Evolutionary conservation across 2,329 filamentous ascomycete species (phyloP).

Genomic region (Arthrobotrys sphaeroides): DNA sequence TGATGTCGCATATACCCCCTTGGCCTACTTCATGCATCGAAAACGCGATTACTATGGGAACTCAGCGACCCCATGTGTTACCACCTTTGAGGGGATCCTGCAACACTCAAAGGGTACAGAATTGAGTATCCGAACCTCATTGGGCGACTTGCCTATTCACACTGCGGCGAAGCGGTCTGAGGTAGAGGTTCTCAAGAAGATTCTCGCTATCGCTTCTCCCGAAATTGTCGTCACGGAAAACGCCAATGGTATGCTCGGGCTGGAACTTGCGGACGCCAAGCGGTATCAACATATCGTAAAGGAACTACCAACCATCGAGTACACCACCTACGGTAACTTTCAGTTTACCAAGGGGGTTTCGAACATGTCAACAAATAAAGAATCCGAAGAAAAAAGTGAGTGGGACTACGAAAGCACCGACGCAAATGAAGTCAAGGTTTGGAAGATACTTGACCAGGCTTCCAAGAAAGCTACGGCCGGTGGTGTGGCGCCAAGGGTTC

Average conservation of each 20-base stretch:
- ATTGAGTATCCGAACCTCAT: constrained; percentile 63
- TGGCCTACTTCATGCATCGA: constrained; percentile 70
- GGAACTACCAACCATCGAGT: constrained; percentile 16
- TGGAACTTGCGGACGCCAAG: constrained; percentile 54
- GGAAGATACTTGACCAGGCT: constrained; percentile 30
- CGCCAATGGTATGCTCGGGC: constrained; percentile 56
- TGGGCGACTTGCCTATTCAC: constrained; percentile 64
- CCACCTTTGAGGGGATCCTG: constrained; percentile 66
- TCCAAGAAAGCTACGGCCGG: not conserved
- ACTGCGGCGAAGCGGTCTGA: constrained; percentile 41
- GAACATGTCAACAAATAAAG: not conserved
- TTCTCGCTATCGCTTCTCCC: constrained; percentile 57
- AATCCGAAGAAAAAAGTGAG: not conserved
- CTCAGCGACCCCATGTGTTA: constrained; percentile 56
- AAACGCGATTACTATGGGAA: constrained; percentile 41
- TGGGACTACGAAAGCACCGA: constrained; percentile 4
- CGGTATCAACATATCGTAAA: constrained; percentile 38
- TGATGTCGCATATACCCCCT: constrained; percentile 67
- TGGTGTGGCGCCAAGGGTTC: not conserved
- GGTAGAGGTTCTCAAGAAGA: constrained; percentile 4
- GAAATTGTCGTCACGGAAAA: constrained; percentile 56
- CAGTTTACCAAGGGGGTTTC: not conserved
- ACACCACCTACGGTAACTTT: constrained; percentile 12
- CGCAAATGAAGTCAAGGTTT: constrained; percentile 7
- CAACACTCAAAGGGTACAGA: constrained; percentile 68